A percentile compares a stretch with the other conserved stretches of the same genome.
phyloP scores from a whole-genome alignment of 805 yeast species.

The Schwanniomyces vanrijiae region DNA sequence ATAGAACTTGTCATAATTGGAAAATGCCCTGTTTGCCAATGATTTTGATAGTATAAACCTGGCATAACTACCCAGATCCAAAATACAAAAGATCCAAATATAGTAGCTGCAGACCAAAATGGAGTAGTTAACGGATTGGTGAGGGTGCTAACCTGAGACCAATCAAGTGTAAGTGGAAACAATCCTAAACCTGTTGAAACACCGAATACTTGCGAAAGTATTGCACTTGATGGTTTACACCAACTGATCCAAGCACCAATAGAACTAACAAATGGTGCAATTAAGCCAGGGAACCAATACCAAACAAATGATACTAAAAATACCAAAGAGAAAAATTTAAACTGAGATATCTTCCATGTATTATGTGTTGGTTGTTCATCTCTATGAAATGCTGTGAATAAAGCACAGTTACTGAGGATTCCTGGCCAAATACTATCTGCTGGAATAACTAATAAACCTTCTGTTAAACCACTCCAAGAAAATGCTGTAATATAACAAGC shows the following conservation, averaged over 20 bases:
- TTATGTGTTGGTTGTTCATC: slow-evolving; percentile 4
- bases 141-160: slow-evolving; percentile 62
- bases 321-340: slow-evolving; percentile 14
- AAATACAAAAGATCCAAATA: slow-evolving; percentile 27
- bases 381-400: slow-evolving; percentile 25
- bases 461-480: slow-evolving; percentile 45
- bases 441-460: slow-evolving; percentile 61
- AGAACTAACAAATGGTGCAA: slow-evolving; percentile 7
- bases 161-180: slow-evolving; percentile 58
- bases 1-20: slow-evolving; percentile 19
- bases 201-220: slow-evolving; percentile 68
- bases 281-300: slow-evolving; percentile 17
- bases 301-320: slow-evolving; percentile 15
- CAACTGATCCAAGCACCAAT: slow-evolving; percentile 29
- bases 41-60: slow-evolving; percentile 19
- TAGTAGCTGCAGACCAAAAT: slow-evolving; percentile 46
- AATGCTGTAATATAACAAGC: slow-evolving; percentile 6
- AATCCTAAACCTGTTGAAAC: slow-evolving; percentile 60
- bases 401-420: slow-evolving; percentile 58
- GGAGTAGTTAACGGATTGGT: slow-evolving; percentile 65
- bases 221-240: slow-evolving; percentile 60
- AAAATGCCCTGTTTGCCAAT: slow-evolving; percentile 21
- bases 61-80: slow-evolving; percentile 20
- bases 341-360: slow-evolving; percentile 9
- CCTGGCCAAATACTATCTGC: slow-evolving; percentile 73